Conservation (phyloP, 805 yeast genomes). For the Myxozyma sirexii region DNA sequence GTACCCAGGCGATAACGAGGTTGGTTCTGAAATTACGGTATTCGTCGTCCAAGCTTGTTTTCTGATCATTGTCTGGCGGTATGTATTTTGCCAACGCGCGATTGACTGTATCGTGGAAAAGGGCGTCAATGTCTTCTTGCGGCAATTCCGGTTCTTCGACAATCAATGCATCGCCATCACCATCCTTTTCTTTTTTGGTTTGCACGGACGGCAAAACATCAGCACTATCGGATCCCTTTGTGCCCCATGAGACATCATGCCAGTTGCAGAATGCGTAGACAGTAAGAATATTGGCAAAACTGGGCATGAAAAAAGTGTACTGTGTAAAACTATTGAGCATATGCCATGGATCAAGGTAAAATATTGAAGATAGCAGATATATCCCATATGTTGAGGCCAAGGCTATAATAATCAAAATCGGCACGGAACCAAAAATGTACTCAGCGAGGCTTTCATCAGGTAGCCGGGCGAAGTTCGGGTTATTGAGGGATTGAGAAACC, state of each 20-base stretch:
- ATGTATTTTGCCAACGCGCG: conserved; percentile 56
- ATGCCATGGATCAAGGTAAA: conserved; percentile 70
- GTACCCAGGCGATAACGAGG: conserved; percentile 46
- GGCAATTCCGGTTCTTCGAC: conserved; percentile 55
- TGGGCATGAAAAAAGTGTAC: conserved; percentile 55
- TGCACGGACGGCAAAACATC: conserved; percentile 57
- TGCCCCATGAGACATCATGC: conserved; percentile 75
- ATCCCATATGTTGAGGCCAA: conserved; percentile 63
- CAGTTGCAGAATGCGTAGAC: conserved; percentile 72
- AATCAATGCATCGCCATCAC: conserved; percentile 52
- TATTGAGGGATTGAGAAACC: conserved; percentile 55
- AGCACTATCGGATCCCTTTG: conserved; percentile 64
- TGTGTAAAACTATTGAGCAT: conserved; percentile 44
- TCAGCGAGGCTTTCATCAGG: conserved; percentile 37
- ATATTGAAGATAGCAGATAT: conserved; percentile 59
- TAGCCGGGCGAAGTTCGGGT: conserved; percentile 41
- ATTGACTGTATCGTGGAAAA: conserved; percentile 51
- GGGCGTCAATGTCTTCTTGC: conserved; percentile 56
- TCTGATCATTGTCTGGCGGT: conserved; percentile 42
- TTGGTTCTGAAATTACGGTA: conserved; percentile 48
- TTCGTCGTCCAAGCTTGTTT: conserved; percentile 43
- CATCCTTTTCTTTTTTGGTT: conserved; percentile 54
- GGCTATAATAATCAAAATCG: conserved; percentile 62
- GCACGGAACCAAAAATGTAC: conserved; percentile 41
- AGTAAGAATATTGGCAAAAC: conserved; percentile 59